Base-by-base conservation (phyloP, 371 early-diverging fungal genomes). In the Cokeromyces recurvatus region DNA sequence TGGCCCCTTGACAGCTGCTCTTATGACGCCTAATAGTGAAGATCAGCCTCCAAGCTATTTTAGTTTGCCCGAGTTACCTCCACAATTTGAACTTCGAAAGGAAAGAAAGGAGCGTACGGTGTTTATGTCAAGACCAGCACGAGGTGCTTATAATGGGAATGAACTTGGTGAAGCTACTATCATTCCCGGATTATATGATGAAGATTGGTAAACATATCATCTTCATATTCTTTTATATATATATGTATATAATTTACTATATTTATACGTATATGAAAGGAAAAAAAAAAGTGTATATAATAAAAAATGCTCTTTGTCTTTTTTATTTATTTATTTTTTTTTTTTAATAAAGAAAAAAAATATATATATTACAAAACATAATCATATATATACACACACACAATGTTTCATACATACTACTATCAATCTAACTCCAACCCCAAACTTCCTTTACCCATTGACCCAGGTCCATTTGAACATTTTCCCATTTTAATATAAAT, bases 381-480 rank as follows among this genome's bases (percentile, higher is more conserved):
- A 29, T 8, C 29, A 29, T 11, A 29, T 29, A n/a, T n/a, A n/a
- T n/a, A n/a, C n/a, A n/a, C n/a, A n/a, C n/a, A n/a, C n/a, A n/a
- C n/a, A n/a, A n/a, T n/a, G n/a, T n/a, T n/a, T n/a, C n/a, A n/a
- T n/a, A n/a, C n/a, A n/a, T n/a, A n/a, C n/a, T n/a, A n/a, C n/a
- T 29, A 11, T 29, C 8, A 11, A 5, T 11, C 46, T 57, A 59
- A 14, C 53, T 38, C 75, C 76, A 79, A 20, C 65, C 66, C 81
- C 81, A 80, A 31, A 78, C 81, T 66, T 80, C 66, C 46, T 71
- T 70, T 29, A 76, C 70, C 74, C 74, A 80, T 39, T 61, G 56
- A 12, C 59, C 70, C 15, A 76, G 20, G 48, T 76, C 72, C 64
- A 76, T 67, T 15, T 61, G 58, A 14, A 66, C 58, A 52, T 76